These are phyloP conservation scores for Fraxinus baroniana DNA, from an alignment of 305 asterid genomes.

Conservation along the genomic window DNA sequence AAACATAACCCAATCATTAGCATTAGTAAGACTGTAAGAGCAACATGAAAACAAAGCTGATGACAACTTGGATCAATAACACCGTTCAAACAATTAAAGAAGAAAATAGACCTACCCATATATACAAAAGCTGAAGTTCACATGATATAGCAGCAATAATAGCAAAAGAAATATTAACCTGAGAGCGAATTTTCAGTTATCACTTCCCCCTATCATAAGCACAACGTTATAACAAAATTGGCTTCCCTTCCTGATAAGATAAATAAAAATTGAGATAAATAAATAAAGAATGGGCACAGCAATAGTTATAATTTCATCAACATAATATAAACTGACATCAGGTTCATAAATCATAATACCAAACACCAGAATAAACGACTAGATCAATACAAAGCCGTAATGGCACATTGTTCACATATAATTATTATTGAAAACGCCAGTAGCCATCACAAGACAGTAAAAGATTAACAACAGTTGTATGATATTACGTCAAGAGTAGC, in stretches of 20 bases:
- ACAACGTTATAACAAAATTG: neutral
- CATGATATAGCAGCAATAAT: neutral
- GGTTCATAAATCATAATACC: neutral
- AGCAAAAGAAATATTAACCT: neutral
- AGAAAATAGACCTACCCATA: neutral
- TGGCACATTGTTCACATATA: conserved; percentile 19
- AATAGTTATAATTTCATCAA: neutral
- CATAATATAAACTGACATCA: neutral
- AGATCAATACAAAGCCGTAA: conserved; percentile 9
- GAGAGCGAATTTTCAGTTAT: neutral
- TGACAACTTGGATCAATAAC: neutral
- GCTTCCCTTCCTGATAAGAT: neutral
- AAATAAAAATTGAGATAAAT: neutral
- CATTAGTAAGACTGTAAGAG: neutral
- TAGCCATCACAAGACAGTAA: conserved; percentile 9
- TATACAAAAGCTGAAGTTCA: neutral
- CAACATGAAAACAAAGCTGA: neutral
- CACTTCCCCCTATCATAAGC: neutral
- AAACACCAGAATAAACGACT: neutral
- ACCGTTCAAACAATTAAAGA: neutral
- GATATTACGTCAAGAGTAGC: neutral
- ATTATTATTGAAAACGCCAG: neutral
- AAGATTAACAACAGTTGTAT: neutral
- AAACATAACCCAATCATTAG: neutral
- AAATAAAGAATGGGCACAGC: neutral